These are phyloP conservation scores for Erucastrum elatum DNA, from an alignment of 345 rosid species.

Conservation along the genomic window DNA sequence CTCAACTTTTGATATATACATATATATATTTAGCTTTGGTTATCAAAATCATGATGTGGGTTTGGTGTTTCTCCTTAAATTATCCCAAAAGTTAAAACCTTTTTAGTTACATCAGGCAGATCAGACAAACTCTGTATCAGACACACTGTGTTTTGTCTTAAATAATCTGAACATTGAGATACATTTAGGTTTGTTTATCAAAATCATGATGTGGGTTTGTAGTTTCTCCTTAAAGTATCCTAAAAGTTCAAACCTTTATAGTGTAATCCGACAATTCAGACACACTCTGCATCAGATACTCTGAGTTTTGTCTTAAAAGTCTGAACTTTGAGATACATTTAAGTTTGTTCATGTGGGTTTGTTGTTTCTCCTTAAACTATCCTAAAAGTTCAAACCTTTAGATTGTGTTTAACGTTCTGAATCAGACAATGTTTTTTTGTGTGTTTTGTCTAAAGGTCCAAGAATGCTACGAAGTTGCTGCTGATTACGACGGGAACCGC, in stretches of 20 bases:
- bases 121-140: neutral
- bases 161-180: neutral
- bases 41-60: neutral
- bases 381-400: neutral
- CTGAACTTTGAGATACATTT: neutral
- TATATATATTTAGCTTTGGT: neutral
- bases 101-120: neutral
- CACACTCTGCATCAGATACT: neutral
- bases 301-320: neutral
- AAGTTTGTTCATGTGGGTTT: slow-evolving; percentile 9
- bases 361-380: neutral
- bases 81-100: neutral
- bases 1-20: neutral
- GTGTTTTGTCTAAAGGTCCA: slow-evolving; percentile 57
- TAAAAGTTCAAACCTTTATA: neutral
- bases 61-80: neutral
- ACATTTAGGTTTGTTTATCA: neutral
- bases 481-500: slow-evolving; percentile 86
- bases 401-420: neutral
- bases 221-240: neutral
- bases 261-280: neutral
- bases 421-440: neutral
- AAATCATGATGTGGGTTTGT: neutral
- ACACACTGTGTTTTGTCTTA: neutral
- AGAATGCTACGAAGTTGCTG: slow-evolving; percentile 92